Conservation (phyloP, 2,329 filamentous ascomycete species). For the Scedosporium dehoogii region DNA sequence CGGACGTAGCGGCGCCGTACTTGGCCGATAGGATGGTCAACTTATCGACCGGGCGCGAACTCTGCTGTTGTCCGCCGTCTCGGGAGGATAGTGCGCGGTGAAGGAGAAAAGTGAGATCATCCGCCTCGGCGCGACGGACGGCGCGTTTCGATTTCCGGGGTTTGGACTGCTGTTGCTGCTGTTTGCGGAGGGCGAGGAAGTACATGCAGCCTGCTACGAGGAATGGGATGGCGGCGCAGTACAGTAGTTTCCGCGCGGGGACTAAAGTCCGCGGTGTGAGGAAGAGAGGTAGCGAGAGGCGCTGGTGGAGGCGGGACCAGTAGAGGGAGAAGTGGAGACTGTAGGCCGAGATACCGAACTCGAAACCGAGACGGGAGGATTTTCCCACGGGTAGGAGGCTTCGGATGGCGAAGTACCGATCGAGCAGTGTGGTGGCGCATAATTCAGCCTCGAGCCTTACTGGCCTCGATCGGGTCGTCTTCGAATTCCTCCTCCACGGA, state of each 20-base stretch:
- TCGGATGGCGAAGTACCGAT: constrained; percentile 31
- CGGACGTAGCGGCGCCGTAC: constrained; percentile 28
- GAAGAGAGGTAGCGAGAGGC: constrained; percentile 32
- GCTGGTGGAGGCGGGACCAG: constrained; percentile 35
- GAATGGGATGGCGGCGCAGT: constrained; percentile 28
- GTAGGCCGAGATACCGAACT: constrained; percentile 29
- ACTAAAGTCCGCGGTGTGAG: constrained; percentile 21
- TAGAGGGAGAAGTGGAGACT: constrained; percentile 35
- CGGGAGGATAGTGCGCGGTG: constrained; percentile 25
- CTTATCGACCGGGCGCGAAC: constrained; percentile 18
- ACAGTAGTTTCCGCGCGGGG: constrained; percentile 23
- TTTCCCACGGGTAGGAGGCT: constrained; percentile 30
- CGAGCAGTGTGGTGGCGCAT: constrained; percentile 23
- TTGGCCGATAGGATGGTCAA: constrained; percentile 40
- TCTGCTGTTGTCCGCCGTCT: not conserved
- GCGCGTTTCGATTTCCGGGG: constrained; percentile 13
- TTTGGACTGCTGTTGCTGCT: not conserved
- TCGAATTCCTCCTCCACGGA: constrained; percentile 2
- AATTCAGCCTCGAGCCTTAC: constrained; percentile 33
- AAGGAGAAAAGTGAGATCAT: constrained; percentile 32
- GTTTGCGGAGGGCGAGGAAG: constrained; percentile 13
- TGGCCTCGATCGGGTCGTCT: constrained; percentile 4
- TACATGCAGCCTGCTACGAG: constrained; percentile 27
- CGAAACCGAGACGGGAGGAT: constrained; percentile 32
- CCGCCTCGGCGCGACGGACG: constrained; percentile 31